phyloP scores from a whole-genome alignment of 768 basidiomycete genomes.

The Russula earlei region DNA sequence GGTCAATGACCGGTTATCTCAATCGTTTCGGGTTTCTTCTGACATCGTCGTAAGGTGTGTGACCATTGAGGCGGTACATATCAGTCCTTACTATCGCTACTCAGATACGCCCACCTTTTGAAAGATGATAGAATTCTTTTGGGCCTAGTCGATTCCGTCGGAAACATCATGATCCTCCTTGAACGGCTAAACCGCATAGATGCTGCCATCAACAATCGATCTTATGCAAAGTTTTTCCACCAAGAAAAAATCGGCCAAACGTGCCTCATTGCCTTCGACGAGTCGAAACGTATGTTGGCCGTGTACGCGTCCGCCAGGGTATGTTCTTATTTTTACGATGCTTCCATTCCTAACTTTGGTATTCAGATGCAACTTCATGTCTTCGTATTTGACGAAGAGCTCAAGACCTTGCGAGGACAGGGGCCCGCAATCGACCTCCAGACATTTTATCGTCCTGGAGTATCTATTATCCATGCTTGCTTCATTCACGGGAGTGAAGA shows the following conservation, averaged over 20 bases:
- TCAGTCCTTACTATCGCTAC: not conserved
- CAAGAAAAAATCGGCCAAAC: slow-evolving; percentile 40
- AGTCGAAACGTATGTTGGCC: slow-evolving; percentile 41
- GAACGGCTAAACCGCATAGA: slow-evolving; percentile 7
- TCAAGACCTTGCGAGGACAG: slow-evolving; percentile 32
- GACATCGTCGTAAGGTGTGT: slow-evolving; percentile 4
- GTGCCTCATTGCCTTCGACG: slow-evolving; percentile 42
- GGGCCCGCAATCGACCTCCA: slow-evolving; percentile 36
- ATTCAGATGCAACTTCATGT: slow-evolving; percentile 33
- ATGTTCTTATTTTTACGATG: not conserved
- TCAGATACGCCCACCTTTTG: slow-evolving; percentile 15
- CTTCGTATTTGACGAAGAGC: slow-evolving; percentile 40
- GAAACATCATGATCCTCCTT: slow-evolving; percentile 12
- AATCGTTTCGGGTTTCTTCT: slow-evolving; percentile 5
- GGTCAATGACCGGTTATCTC: slow-evolving; percentile 1
- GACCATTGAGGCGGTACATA: too few relatives aligned
- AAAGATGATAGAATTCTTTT: slow-evolving; percentile 13
- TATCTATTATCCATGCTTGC: slow-evolving; percentile 29
- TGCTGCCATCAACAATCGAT: not conserved
- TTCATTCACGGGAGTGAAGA: slow-evolving; percentile 48
- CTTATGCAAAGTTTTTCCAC: slow-evolving; percentile 24
- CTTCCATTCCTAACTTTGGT: not conserved
- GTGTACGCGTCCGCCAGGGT: slow-evolving; percentile 38
- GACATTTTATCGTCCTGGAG: slow-evolving; percentile 32
- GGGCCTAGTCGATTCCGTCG: slow-evolving; percentile 1